Base-by-base conservation (phyloP, 805 yeast genomes). In the Lipomyces mesembrius region DNA sequence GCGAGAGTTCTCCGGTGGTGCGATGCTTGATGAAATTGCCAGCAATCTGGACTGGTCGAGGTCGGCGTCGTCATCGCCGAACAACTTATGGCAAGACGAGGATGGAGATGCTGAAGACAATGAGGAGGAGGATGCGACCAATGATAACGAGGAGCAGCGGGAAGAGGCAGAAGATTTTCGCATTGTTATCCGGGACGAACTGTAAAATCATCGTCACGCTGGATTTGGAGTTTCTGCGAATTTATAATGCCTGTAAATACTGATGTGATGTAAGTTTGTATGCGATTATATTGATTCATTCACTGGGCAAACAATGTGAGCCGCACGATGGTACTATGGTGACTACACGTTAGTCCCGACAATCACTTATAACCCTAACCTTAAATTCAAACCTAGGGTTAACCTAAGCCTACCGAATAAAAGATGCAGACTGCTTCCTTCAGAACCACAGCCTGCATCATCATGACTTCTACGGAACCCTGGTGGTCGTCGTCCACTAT, bases 1-100 rank as follows among this genome's bases (percentile, higher is more conserved):
- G 55, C 57, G 67, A 34, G 67, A 63, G 39, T 66, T 66, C 55
- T 66, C 69, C 5, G 69, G 69, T 12, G 67, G 69, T 14, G 29
- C 67, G 14, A 8, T 34, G 34, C 37, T 54, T 9, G 62, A 54
- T 3, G 63, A 54, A 14, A 52, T 52, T 52, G 34, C 55, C 22
- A 52, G 34, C 55, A 22, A 34, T 52, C 6, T n/a, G 22, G 49
- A 43, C 49, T 3, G 8, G 17, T 25, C 55, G 29, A 14, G n/a
- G 29, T 8, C 55, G 17, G 55, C 4, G 17, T 29, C 55, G 29
- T 6, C 55, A 22, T 25, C 55, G 11, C 55, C 17, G 3, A 52
- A 9, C n/a, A 22, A 52, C 20, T 11, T 52, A 29, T 20, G 27
- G 34, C 49, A 43, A 7, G 20, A 43, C 49, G 55, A 17, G 34